Evolutionary conservation across 257 asterid species (phyloP).

Genomic region (Solanum okadae): DNA sequence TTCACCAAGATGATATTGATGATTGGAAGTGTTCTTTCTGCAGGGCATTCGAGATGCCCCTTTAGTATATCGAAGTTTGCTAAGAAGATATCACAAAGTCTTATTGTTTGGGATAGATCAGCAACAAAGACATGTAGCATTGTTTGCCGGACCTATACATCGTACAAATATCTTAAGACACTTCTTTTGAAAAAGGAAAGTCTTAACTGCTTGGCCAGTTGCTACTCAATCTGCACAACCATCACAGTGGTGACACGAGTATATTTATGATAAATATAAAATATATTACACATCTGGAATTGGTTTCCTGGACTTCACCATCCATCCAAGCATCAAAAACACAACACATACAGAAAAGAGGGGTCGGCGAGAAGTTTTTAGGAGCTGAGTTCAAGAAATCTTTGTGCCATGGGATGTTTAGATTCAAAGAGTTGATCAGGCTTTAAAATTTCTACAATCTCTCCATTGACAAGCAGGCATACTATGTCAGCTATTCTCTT

Average conservation of each 20-base stretch:
- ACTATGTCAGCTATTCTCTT: conserved; percentile 65
- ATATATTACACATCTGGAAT: neutral
- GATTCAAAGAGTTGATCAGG: conserved; percentile 56
- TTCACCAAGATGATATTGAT: neutral
- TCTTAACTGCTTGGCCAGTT: neutral
- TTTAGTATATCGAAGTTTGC: neutral
- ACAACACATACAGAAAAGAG: conserved; percentile 3
- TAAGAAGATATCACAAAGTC: neutral
- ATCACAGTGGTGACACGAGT: neutral
- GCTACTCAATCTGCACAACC: neutral
- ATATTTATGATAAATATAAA: neutral
- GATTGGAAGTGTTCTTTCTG: neutral
- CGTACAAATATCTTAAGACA: neutral
- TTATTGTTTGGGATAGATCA: neutral
- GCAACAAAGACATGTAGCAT: neutral
- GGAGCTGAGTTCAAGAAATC: conserved; percentile 59
- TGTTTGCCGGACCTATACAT: neutral
- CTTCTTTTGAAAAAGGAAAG: neutral
- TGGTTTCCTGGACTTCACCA: neutral
- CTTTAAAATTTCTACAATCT: conserved; percentile 54
- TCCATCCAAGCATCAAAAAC: neutral
- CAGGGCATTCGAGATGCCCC: neutral
- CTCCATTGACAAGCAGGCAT: conserved; percentile 61
- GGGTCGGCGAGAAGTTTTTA: neutral
- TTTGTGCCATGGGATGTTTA: conserved; percentile 64